phyloP scores from a whole-genome alignment of 2,329 filamentous ascomycete species.

The Colletotrichum cordylinicola region DNA sequence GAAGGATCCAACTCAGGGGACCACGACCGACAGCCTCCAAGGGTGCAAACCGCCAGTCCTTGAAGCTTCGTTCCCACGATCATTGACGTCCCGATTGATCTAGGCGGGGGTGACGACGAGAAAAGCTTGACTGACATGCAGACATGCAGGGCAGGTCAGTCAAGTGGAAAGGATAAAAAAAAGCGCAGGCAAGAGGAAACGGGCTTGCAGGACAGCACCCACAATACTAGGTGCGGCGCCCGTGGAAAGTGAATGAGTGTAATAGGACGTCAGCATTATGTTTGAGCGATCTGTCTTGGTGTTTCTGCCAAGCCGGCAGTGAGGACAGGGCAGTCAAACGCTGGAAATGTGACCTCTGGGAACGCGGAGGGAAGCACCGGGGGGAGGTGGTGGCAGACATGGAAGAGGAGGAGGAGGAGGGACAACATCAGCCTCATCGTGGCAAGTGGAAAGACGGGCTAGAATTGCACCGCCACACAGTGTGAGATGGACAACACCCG shows the following conservation, averaged over 20 bases:
- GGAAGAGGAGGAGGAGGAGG: not conserved
- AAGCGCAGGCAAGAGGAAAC: not conserved
- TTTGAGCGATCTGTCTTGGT: not conserved
- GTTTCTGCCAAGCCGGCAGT: constrained; percentile 17
- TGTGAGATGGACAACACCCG: not conserved
- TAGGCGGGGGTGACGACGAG: not conserved
- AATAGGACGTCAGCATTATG: not conserved
- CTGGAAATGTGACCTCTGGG: not conserved
- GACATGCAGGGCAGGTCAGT: not conserved
- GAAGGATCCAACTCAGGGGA: not conserved
- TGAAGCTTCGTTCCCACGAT: not conserved
- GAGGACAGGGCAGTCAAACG: not conserved
- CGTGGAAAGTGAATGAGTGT: not conserved
- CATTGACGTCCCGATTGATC: not conserved
- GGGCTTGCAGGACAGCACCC: not conserved
- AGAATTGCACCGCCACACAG: not conserved
- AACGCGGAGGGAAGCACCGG: too few species aligned
- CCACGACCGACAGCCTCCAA: not conserved
- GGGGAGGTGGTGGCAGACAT: not conserved
- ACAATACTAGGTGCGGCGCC: not conserved
- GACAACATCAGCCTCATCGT: not conserved
- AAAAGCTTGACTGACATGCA: constrained; percentile 3
- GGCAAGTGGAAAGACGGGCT: not conserved
- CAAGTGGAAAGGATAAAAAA: not conserved
- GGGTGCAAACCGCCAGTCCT: not conserved